Evolutionary conservation across 768 basidiomycete genomes (phyloP).

Genomic region (Rhizopogon vinicolor): DNA sequence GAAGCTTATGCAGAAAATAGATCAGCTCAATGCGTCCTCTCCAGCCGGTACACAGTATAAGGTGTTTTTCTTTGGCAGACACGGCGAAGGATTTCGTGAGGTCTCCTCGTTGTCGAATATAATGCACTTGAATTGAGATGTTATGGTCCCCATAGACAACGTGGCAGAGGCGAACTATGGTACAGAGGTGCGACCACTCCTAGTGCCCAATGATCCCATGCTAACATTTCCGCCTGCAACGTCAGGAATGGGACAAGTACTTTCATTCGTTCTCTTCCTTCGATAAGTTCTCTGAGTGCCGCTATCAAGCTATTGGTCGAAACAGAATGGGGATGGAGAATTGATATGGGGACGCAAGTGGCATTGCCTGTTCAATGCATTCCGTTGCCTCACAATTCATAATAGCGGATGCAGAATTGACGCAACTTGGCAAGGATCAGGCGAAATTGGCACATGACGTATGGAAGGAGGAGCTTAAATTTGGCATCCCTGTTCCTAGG

Average conservation of each 20-base stretch:
- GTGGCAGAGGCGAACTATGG: constrained; percentile 66
- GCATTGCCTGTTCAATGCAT: background rate
- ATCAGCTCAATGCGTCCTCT: constrained; percentile 41
- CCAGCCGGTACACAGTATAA: constrained; percentile 45
- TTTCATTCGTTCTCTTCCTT: constrained; percentile 1
- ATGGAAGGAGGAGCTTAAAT: constrained; percentile 45
- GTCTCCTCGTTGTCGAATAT: constrained; percentile 32
- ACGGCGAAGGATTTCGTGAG: constrained; percentile 74
- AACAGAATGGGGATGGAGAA: constrained; percentile 58
- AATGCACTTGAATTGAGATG: constrained; percentile 46
- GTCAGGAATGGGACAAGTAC: constrained; percentile 58
- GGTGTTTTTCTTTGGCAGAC: constrained; percentile 60
- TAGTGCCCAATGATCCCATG: background rate
- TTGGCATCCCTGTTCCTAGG: constrained; percentile 45
- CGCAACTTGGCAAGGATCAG: constrained; percentile 51
- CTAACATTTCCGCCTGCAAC: background rate
- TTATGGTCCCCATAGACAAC: constrained; percentile 58
- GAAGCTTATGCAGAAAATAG: constrained; percentile 37
- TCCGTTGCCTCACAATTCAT: background rate
- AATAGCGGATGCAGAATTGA: constrained; percentile 64
- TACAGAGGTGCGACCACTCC: constrained; percentile 25
- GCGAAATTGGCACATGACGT: constrained; percentile 38
- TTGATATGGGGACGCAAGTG: constrained; percentile 71
- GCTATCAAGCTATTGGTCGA: constrained; percentile 52
- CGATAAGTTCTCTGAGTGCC: background rate